phyloP scores from a whole-genome alignment of 495 filamentous ascomycete genomes.

The Podospora bellae-mahoneyi region DNA sequence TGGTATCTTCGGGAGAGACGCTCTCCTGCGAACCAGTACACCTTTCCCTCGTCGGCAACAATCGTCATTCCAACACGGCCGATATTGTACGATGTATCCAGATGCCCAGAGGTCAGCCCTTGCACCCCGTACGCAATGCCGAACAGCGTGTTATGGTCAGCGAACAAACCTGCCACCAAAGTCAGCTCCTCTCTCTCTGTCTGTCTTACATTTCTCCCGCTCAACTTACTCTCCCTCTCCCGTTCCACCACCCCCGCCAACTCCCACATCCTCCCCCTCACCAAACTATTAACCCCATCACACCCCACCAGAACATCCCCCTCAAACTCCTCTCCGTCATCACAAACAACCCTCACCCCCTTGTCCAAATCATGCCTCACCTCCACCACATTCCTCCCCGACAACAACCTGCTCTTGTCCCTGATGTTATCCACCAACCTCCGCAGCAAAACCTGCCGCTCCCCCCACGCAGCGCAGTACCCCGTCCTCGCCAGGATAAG shows the following conservation, averaged over 20 bases:
- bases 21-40: constrained; percentile 40
- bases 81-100: constrained; percentile 21
- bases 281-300: constrained; percentile 45
- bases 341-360: constrained; percentile 19
- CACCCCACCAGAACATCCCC: constrained; percentile 49
- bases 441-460: constrained; percentile 21
- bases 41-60: constrained; percentile 24
- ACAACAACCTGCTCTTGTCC: constrained; percentile 19
- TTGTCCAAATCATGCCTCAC: constrained; percentile 13
- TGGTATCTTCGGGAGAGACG: constrained; percentile 13
- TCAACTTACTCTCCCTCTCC: constrained; percentile 18
- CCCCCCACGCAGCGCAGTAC: constrained; percentile 13
- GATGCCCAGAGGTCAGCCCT: constrained; percentile 21
- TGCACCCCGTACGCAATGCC: constrained; percentile 24
- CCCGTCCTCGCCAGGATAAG: constrained; percentile 29
- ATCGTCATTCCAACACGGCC: constrained; percentile 27
- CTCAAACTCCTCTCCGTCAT: constrained; percentile 36
- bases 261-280: constrained; percentile 42
- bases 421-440: constrained; percentile 16
- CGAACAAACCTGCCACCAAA: constrained; percentile 13
- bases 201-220: no score
- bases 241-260: constrained; percentile 16
- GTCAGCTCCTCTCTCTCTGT: not conserved
- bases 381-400: constrained; percentile 18
- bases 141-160: constrained; percentile 40